phyloP scores from a whole-genome alignment of 1,139 yeast species.

The Hansenula sp. region DNA sequence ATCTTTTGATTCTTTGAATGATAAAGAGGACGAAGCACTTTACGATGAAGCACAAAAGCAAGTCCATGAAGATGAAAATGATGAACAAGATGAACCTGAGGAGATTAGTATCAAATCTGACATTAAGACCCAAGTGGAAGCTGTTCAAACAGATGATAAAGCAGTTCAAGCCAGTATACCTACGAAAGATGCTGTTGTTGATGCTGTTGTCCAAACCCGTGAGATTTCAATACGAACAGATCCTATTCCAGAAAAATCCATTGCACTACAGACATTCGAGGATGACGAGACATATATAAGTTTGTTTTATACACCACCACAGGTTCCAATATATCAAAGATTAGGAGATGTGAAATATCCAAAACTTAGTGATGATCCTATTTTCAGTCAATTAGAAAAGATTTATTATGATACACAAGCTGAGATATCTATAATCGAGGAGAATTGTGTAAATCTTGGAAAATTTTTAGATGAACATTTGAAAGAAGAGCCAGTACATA shows the following conservation, averaged over 20 bases:
- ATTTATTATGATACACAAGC: constrained; percentile 35
- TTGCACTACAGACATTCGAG: constrained; percentile 29
- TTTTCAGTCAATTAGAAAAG: constrained; percentile 30
- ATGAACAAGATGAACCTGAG: constrained; percentile 5
- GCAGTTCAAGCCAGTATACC: background rate
- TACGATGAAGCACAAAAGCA: constrained; percentile 1
- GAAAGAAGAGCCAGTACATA: constrained; percentile 20
- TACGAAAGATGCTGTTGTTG: constrained; percentile 6
- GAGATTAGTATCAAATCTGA: background rate
- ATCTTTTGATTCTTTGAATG: constrained; percentile 6
- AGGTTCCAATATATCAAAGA: constrained; percentile 23
- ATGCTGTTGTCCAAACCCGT: constrained; percentile 6
- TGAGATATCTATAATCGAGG: constrained; percentile 32
- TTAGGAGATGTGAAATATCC: constrained; percentile 29
- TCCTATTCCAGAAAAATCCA: constrained; percentile 12
- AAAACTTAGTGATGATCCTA: constrained; percentile 20
- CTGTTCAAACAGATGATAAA: background rate
- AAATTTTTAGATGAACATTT: constrained; percentile 33
- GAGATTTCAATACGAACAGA: constrained; percentile 23
- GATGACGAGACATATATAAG: constrained; percentile 34
- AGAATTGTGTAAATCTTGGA: constrained; percentile 28
- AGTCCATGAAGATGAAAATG: constrained; percentile 7
- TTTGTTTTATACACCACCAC: constrained; percentile 20
- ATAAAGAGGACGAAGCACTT: constrained; percentile 9
- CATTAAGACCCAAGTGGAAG: background rate